Evolutionary conservation across 352 stramenopile species (phyloP), one percentile per base, ranked within the genome.

Genomic region (Phytophthora megakarya): DNA sequence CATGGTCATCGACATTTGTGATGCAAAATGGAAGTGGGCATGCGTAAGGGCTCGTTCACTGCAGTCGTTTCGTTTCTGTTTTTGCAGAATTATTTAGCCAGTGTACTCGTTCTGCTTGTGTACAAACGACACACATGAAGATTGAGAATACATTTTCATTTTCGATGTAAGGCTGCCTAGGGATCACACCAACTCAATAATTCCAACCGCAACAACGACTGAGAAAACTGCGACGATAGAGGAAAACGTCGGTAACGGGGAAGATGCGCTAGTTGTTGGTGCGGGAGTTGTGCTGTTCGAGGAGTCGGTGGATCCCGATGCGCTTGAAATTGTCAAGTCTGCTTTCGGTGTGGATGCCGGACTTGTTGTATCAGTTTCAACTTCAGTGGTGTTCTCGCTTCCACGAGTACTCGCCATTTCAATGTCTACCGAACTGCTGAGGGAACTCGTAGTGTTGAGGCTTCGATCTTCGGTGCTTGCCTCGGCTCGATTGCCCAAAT

Each of bases 1-100:
- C 62, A 73, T 59, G n/a, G 45, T 73, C 21, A 76, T 19, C 25
- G 54, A 59, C 45, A 55, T 57, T 19, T n/a, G n/a, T n/a, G n/a
- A n/a, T 62, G 25, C 3, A 33, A 35, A 56, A 47, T 47, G 44
- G 28, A 25, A 37, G 7, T 42, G 26, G 9, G 11, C 38, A 44
- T 35, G 1, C 26, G 16, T 12, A 32, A 37, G 16, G 2, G 13
- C 4, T n/a, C 25, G 16, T 22, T 21, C 16, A n/a, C 15, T 7
- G 23, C 18, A 42, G 63, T 70, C 47, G 62, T 67, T 71, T 71
- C 56, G 22, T 9, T 59, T 46, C 38, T 64, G 32, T 61, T 61
- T 55, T 48, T 44, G 11, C 21, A 45, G 9, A 32, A n/a, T n/a
- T 32, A 32, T 32, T 32, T 9, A 39, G 21, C 40, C 44, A 23